phyloP scores from a whole-genome alignment of 352 stramenopile species.

The Poterioochromonas sp. region DNA sequence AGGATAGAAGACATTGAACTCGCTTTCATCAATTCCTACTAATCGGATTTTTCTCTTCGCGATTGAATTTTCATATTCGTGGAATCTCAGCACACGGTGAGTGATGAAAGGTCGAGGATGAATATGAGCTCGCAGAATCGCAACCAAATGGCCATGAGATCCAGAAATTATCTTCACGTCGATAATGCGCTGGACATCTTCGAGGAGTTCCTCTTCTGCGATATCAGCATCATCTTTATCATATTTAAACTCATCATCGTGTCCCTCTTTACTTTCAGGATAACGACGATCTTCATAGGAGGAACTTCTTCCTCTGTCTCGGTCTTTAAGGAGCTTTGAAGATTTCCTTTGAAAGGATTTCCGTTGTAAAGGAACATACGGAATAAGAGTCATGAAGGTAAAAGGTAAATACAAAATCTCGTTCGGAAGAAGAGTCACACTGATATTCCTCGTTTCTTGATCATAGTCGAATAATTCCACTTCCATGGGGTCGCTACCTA shows the following conservation, averaged over 20 bases:
- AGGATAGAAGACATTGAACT: slow-evolving; percentile 16
- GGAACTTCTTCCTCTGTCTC: slow-evolving; percentile 30
- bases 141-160: slow-evolving; percentile 73
- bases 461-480: slow-evolving; percentile 78
- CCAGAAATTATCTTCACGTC: slow-evolving; percentile 61
- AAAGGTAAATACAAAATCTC: slow-evolving; percentile 73
- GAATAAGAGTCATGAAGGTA: slow-evolving; percentile 64
- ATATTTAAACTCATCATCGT: slow-evolving; percentile 33
- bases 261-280: slow-evolving; percentile 21
- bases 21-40: slow-evolving; percentile 33
- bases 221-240: slow-evolving; percentile 29
- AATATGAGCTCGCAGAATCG: slow-evolving; percentile 71
- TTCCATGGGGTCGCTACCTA: slow-evolving; percentile 55
- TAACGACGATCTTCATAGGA: too few relatives aligned
- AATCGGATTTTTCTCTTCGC: slow-evolving; percentile 49
- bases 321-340: neutral
- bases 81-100: slow-evolving; percentile 60
- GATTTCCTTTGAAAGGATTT: neutral
- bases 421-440: slow-evolving; percentile 68
- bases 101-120: slow-evolving; percentile 62
- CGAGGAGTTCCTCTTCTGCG: slow-evolving; percentile 29
- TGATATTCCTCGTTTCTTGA: slow-evolving; percentile 45
- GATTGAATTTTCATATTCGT: slow-evolving; percentile 53
- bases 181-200: slow-evolving; percentile 41
- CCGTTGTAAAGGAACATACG: neutral